A percentile compares a stretch with the other conserved stretches of the same genome.
phyloP scores from a whole-genome alignment of 352 stramenopile species.

The Aphanomyces cochlioides region DNA sequence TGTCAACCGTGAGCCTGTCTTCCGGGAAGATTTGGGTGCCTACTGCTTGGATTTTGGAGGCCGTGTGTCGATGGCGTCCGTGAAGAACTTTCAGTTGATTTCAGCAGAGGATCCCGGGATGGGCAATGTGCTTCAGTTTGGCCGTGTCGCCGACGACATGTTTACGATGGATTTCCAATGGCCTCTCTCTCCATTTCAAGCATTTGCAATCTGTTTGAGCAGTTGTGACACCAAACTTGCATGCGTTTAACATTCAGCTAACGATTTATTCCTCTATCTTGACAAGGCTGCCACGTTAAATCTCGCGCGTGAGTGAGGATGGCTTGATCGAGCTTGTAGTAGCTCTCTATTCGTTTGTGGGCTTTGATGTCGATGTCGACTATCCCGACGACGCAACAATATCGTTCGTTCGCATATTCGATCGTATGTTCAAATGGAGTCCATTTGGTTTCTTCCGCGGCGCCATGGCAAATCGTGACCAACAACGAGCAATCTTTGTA shows the following conservation, averaged over 20 bases:
- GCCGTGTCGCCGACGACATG: slow-evolving; percentile 85
- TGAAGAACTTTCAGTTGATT: slow-evolving; percentile 89
- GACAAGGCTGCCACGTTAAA: background rate
- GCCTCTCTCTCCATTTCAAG: slow-evolving; percentile 83
- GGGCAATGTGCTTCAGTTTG: slow-evolving; percentile 86
- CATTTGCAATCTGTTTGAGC: slow-evolving; percentile 86
- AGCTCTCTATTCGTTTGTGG: slow-evolving; percentile 80
- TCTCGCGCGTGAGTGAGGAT: background rate
- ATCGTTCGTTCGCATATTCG: slow-evolving; percentile 58
- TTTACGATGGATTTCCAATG: slow-evolving; percentile 90
- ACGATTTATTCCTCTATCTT: slow-evolving; percentile 1
- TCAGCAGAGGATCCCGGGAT: slow-evolving; percentile 77
- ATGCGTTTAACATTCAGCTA: slow-evolving; percentile 60
- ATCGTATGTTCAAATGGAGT: slow-evolving; percentile 52
- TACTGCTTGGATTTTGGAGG: slow-evolving; percentile 87
- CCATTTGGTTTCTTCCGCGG: slow-evolving; percentile 11
- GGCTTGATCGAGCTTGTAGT: slow-evolving; percentile 58
- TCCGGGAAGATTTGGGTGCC: slow-evolving; percentile 77
- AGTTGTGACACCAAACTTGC: slow-evolving; percentile 87
- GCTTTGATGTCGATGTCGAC: slow-evolving; percentile 86
- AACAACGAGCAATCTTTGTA: slow-evolving; percentile 83
- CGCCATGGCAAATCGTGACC: slow-evolving; percentile 54
- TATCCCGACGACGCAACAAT: slow-evolving; percentile 76
- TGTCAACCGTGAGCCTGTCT: slow-evolving; percentile 80
- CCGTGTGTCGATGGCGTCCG: slow-evolving; percentile 74